phyloP scores from a whole-genome alignment of 257 asterid genomes.

The Dorcoceras hygrometricum region DNA sequence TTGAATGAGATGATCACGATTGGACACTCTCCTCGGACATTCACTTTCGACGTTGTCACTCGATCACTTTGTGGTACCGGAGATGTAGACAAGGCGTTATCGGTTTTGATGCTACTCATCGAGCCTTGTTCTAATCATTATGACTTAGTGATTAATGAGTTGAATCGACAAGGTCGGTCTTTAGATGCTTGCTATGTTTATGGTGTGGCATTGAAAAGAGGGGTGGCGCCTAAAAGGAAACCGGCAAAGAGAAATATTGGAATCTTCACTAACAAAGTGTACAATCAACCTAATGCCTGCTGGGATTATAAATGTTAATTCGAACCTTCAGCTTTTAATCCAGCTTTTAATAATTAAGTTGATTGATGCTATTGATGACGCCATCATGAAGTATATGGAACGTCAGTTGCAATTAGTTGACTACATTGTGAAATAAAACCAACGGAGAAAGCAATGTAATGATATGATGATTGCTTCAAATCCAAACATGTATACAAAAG shows the following conservation, averaged over 20 bases:
- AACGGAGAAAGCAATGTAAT: too few species aligned
- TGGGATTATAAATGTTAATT: not conserved
- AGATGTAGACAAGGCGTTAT: slow-evolving; percentile 42
- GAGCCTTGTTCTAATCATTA: slow-evolving; percentile 38
- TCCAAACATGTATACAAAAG: too few species aligned
- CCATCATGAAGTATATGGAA: not conserved
- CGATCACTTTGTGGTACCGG: slow-evolving; percentile 39
- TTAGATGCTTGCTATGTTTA: slow-evolving; percentile 43
- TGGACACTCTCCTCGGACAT: slow-evolving; percentile 55
- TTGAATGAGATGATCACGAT: slow-evolving; percentile 43
- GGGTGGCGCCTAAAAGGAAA: slow-evolving; percentile 30
- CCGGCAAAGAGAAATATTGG: not conserved
- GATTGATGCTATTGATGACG: not conserved
- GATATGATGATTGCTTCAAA: not conserved
- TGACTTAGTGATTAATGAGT: slow-evolving; percentile 38
- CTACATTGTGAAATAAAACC: not conserved
- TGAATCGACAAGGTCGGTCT: slow-evolving; percentile 38
- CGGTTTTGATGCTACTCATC: slow-evolving; percentile 37
- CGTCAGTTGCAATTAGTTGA: not conserved
- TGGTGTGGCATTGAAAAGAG: slow-evolving; percentile 29
- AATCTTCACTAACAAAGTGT: not conserved
- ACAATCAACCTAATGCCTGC: not conserved
- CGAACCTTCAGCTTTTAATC: not conserved
- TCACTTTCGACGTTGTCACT: slow-evolving; percentile 45
- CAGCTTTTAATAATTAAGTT: not conserved